Evolutionary conservation across 106 monocot genomes (phyloP), one percentile per base, ranked within the genome.

Genomic region (Acorus calamus): DNA sequence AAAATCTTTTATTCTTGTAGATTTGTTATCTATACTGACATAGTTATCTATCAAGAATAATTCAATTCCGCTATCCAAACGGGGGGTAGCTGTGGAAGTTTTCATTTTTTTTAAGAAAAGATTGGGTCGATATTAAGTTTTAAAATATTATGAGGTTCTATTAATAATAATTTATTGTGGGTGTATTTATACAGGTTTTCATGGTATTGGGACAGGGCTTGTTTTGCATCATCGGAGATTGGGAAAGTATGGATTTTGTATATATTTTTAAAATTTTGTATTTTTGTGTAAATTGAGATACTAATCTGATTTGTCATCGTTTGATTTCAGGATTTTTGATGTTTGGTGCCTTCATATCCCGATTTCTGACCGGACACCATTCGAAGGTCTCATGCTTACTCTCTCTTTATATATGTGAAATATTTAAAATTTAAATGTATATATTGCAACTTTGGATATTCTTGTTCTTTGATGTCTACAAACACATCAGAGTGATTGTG

Each of bases 341-440:
- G 50, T 93, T 43, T 86, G 93, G 89, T 93, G 93, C 63, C 74
- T 93, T 68, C 93, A 93, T 72, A 89, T 89, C 75, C 93, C 93
- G 9, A 81, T 81, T 46, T 70, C 55, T 59, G 89, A 93, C 55
- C 62, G 83, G 42, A 93, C 83, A 53, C 60, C 93, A 56, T 89
- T 93, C 64, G 72, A 89, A 83, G 93, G 93, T 93, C 42, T 56
- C 14, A 42, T 2, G n/a, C 11, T 55, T 42, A 55, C 44, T 65
- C n/a, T 9, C 53, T 28, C 6, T 54, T 13, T 7, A 41, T 7
- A 6, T 64, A 8, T 4, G 13, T 28, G 46, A 4, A 2, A 5
- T 49, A 1, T 49, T 13, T 11, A 10, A 9, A 46, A 11, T 49
- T 3, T 11, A 4, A 3, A 47, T 44, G 44, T 4, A 2, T 10